Conservation (phyloP, 1,139 yeast genomes). For the Hyphopichia khmerensis region DNA sequence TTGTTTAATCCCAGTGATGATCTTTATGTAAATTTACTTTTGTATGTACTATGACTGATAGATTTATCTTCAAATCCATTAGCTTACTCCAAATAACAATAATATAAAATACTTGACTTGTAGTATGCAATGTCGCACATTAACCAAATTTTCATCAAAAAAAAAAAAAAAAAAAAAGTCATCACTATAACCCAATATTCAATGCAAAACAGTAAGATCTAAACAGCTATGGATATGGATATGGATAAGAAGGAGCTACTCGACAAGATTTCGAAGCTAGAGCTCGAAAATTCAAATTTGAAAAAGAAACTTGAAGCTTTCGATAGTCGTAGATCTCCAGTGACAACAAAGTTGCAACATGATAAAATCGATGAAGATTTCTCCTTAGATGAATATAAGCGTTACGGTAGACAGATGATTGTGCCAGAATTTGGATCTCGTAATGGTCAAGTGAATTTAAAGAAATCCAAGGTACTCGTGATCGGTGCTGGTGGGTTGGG, state of each 20-base stretch:
- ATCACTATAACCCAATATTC: too few species aligned
- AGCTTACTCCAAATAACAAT: background rate
- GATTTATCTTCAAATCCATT: background rate
- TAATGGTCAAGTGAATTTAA: conserved; percentile 56
- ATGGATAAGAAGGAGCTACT: background rate
- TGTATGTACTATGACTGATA: background rate
- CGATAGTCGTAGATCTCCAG: background rate
- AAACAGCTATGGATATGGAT: too few species aligned
- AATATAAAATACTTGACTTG: too few species aligned
- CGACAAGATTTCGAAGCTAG: conserved; percentile 13
- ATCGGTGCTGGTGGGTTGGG: conserved; percentile 98
- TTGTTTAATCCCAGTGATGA: conserved; percentile 26
- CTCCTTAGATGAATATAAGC: conserved; percentile 64
- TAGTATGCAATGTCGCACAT: too few species aligned
- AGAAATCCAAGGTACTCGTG: conserved; percentile 61
- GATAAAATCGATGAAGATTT: conserved; percentile 12
- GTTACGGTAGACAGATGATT: conserved; percentile 95
- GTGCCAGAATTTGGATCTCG: conserved; percentile 72
- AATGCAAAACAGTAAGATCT: too few species aligned
- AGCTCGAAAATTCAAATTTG: conserved; percentile 22
- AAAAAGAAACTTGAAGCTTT: conserved; percentile 4
- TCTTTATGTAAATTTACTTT: background rate
- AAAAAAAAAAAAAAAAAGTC: too few species aligned
- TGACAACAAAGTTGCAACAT: conserved; percentile 1
- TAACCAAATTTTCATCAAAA: background rate